phyloP scores from a whole-genome alignment of 2,329 filamentous ascomycete species.

The Cryphonectria carpinicola region DNA sequence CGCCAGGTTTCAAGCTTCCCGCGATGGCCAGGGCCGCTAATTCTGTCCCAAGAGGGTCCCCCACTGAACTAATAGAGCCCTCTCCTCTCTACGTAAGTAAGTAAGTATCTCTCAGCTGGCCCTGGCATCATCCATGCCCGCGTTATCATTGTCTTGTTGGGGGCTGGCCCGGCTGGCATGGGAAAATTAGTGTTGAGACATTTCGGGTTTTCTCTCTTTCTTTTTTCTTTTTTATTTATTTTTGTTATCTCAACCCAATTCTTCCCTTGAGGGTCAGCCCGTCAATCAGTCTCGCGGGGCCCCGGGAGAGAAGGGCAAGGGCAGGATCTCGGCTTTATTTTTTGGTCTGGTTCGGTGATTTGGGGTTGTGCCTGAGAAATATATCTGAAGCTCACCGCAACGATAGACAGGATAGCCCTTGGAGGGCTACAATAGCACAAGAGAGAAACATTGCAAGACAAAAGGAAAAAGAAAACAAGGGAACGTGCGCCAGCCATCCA shows the following conservation, averaged over 20 bases:
- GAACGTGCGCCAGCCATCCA: constrained; percentile 11
- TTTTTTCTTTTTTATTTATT: no score
- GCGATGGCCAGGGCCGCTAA: background rate
- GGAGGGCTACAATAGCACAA: background rate
- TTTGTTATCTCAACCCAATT: background rate
- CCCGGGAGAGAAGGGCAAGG: background rate
- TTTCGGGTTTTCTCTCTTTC: background rate
- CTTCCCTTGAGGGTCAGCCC: background rate
- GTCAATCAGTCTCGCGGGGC: constrained; percentile 6
- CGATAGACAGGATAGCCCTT: background rate
- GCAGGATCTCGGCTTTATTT: constrained; percentile 8
- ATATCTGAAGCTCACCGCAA: constrained; percentile 8
- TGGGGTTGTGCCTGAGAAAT: background rate
- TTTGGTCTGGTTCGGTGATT: background rate
- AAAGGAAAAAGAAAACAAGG: background rate
- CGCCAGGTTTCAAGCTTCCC: constrained; percentile 3
- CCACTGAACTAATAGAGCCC: background rate
- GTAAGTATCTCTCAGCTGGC: background rate
- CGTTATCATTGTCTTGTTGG: background rate
- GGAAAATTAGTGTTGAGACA: background rate
- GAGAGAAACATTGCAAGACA: background rate
- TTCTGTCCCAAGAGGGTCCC: background rate
- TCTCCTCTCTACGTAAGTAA: background rate
- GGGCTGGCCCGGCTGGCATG: background rate
- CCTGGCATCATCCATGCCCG: background rate